Evolutionary conservation across 2,329 filamentous ascomycete species (phyloP), one percentile per base, ranked within the genome.

Genomic region (Diaporthe nobilis): DNA sequence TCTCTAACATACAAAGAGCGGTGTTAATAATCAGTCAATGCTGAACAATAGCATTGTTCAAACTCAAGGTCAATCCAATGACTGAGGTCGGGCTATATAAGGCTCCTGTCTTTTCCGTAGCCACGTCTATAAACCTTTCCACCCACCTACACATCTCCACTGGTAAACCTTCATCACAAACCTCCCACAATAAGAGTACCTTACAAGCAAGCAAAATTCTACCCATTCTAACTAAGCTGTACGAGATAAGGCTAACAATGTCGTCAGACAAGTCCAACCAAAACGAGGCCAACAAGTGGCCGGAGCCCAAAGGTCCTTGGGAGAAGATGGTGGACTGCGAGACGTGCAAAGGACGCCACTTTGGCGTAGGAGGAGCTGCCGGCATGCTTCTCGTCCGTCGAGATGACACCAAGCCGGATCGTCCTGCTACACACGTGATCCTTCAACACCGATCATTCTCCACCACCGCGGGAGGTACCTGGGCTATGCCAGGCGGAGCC

Each of bases 371-470:
- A 5, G 75, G 75, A 2, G 75, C 63, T 2, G 74, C 71, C 5
- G 71, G 74, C 1, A 20, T 73, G 34, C 61, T 76, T n/a, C 74
- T 76, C 63, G 71, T 65, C 15, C 74, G 74, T 17, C 42, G 53
- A 7, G 39, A 47, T 9, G 13, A 31, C 2, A n/a, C 28, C 15
- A 73, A 37, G n/a, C 0, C 34, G 1, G 34, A 10, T 2, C n/a
- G n/a, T 13, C 42, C 51, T 8, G 22, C 65, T 7, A 49, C 53
- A 17, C 9, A 71, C 8, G 63, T 74, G 20, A 8, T 74, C 20
- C 63, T 74, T 3, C 71, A 74, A 17, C 71, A 25, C 1, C 71
- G 71, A 10, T 60, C 71, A 2, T 31, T 12, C 37, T 15, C 2
- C 1, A 55, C 51, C 5, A 44, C n/a, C 2, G 44, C 39, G 7